Percentiles rank a stretch among this genome's conserved stretches.
Evolutionary conservation across 768 basidiomycete genomes (phyloP).

Genomic region (Trametes gibbosa): DNA sequence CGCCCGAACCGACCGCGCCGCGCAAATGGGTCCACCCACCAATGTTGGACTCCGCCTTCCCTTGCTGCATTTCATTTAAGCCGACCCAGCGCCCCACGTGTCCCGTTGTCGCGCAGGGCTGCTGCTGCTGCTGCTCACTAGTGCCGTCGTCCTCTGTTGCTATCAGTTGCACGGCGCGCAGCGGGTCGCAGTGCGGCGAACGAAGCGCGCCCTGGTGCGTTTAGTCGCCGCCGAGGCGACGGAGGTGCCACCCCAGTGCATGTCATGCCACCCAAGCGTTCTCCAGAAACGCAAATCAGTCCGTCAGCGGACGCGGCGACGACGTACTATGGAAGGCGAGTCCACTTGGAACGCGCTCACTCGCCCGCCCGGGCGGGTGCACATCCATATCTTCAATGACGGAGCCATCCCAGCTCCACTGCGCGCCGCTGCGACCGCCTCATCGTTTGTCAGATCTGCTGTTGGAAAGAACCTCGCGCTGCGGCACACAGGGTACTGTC

Average conservation of each 20-base stretch:
- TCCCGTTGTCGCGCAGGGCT: neutral
- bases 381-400: neutral
- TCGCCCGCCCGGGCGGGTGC: neutral
- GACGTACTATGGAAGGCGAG: neutral
- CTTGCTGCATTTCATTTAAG: neutral
- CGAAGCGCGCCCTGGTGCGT: too few species aligned
- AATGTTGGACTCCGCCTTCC: constrained; percentile 5
- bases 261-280: constrained; percentile 1
- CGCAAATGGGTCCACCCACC: constrained; percentile 1
- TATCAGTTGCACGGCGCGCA: neutral
- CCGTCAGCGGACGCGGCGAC: neutral
- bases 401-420: neutral
- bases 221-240: neutral
- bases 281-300: neutral
- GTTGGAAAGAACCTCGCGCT: neutral
- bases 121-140: neutral
- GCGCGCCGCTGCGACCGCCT: neutral
- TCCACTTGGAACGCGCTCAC: neutral
- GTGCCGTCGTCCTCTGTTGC: too few species aligned
- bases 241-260: constrained; percentile 4
- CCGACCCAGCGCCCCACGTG: constrained; percentile 6
- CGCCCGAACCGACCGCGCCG: constrained; percentile 9
- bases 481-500: neutral
- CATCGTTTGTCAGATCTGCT: neutral
- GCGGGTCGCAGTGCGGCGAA: constrained; percentile 3